Evolutionary conservation across 352 stramenopile genomes (phyloP).

Genomic region (Phytopythium boreale): DNA sequence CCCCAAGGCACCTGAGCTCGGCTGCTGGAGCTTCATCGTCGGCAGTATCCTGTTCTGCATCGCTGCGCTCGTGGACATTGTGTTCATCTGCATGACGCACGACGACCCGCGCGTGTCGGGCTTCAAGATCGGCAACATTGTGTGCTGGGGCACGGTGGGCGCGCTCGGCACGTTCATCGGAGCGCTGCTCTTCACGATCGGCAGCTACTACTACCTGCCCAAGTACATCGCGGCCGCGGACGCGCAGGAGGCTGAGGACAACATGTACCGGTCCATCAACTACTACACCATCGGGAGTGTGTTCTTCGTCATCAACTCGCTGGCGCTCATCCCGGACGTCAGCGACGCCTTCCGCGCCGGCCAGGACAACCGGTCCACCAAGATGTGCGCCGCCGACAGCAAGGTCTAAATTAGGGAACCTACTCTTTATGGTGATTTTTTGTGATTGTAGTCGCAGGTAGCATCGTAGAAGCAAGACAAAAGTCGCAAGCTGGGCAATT

Average conservation of each 20-base stretch:
- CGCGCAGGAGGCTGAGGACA: slow-evolving; percentile 35
- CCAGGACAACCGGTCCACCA: slow-evolving; percentile 2
- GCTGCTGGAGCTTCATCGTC: slow-evolving; percentile 75
- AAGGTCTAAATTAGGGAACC: slow-evolving; percentile 5
- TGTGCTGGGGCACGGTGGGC: slow-evolving; percentile 47
- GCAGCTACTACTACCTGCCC: slow-evolving; percentile 81
- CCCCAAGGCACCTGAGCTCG: slow-evolving; percentile 53
- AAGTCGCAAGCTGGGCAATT: neutral
- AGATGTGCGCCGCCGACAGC: slow-evolving; percentile 5
- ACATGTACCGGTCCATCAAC: slow-evolving; percentile 77
- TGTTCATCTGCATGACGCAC: slow-evolving; percentile 65
- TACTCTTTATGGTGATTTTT: neutral
- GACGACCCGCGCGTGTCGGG: slow-evolving; percentile 38
- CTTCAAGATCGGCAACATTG: slow-evolving; percentile 52
- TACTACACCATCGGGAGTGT: slow-evolving; percentile 72
- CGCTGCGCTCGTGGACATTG: slow-evolving; percentile 54
- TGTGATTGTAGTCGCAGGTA: neutral
- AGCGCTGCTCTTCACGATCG: slow-evolving; percentile 71
- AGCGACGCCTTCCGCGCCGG: slow-evolving; percentile 36
- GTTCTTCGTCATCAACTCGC: slow-evolving; percentile 73
- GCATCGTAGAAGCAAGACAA: neutral
- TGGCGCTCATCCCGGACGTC: slow-evolving; percentile 57
- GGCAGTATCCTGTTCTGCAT: slow-evolving; percentile 66
- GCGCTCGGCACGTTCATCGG: slow-evolving; percentile 59
- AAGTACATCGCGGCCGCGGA: slow-evolving; percentile 64